A percentile compares a stretch with the other conserved stretches of the same genome.
phyloP scores from a whole-genome alignment of 345 rosid species.

The Populus pruinosa region DNA sequence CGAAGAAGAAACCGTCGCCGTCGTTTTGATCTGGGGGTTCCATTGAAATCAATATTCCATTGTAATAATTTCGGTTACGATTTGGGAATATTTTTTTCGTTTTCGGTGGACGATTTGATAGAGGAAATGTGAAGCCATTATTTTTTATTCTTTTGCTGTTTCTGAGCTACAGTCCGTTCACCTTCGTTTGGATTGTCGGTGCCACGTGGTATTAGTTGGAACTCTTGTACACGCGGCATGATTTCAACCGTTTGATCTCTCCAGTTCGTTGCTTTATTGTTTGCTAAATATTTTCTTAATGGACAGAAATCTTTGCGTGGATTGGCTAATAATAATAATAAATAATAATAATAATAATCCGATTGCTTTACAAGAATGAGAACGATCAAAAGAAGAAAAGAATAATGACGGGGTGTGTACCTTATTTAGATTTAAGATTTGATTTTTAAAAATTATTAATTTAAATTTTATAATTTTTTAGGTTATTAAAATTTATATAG shows the following conservation, averaged over 20 bases:
- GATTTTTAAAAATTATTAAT: no score
- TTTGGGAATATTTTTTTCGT: not conserved
- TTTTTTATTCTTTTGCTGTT: not conserved
- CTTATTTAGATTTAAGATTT: no score
- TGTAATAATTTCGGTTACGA: conserved; percentile 5
- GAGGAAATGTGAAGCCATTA: not conserved
- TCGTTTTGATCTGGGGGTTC: conserved; percentile 14
- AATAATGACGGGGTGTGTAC: no score
- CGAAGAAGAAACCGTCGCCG: conserved; percentile 40
- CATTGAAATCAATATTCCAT: conserved; percentile 16
- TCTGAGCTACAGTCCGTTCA: not conserved
- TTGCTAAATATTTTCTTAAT: not conserved
- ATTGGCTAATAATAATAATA: not conserved
- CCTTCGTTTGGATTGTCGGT: not conserved
- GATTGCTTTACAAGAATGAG: not conserved
- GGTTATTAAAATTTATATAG: no score
- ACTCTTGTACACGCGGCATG: not conserved
- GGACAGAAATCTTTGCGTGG: not conserved
- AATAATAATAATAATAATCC: no score
- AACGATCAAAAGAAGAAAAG: not conserved
- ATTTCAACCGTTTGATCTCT: not conserved
- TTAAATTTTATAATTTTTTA: no score
- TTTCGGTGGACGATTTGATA: not conserved
- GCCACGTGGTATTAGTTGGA: not conserved
- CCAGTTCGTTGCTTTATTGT: not conserved